Evolutionary conservation across 805 yeast genomes (phyloP).

Genomic region (Saccharomycopsis schoenii): DNA sequence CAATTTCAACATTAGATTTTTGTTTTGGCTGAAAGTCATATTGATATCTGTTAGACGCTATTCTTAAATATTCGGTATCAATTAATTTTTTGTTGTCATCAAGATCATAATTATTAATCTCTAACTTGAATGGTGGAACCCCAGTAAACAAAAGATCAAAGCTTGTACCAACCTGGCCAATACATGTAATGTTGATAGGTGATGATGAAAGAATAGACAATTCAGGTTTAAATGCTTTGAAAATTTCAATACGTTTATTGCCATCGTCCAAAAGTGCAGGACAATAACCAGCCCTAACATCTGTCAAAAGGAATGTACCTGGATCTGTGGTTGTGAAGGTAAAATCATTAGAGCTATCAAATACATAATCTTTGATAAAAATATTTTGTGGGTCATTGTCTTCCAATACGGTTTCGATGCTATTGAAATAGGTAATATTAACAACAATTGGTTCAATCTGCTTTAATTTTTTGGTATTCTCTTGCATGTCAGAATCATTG

Average conservation of each 20-base stretch:
- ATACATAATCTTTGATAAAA: slow-evolving; percentile 20
- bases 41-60: slow-evolving; percentile 37
- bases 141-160: slow-evolving; percentile 66
- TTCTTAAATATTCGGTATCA: slow-evolving; percentile 28
- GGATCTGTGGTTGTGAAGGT: slow-evolving; percentile 39
- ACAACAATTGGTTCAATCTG: slow-evolving; percentile 27
- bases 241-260: slow-evolving; percentile 41
- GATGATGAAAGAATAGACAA: slow-evolving; percentile 30
- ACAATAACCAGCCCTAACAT: slow-evolving; percentile 54
- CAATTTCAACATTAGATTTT: slow-evolving; percentile 76
- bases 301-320: slow-evolving; percentile 53
- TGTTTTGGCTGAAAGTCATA: slow-evolving; percentile 65
- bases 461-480: slow-evolving; percentile 6
- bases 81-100: slow-evolving; percentile 30
- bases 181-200: slow-evolving; percentile 73
- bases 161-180: slow-evolving; percentile 81
- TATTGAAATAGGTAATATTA: slow-evolving; percentile 24
- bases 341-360: slow-evolving; percentile 24
- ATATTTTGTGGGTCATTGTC: slow-evolving; percentile 9
- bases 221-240: slow-evolving; percentile 28
- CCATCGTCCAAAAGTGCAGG: slow-evolving; percentile 53
- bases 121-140: slow-evolving; percentile 69
- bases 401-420: slow-evolving; percentile 19
- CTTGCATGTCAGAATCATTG: not conserved
- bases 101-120: slow-evolving; percentile 49